Percentiles rank a stretch among this genome's conserved stretches.
Evolutionary conservation across 495 filamentous ascomycete genomes (phyloP).

Genomic region (Penicillium argentinense): DNA sequence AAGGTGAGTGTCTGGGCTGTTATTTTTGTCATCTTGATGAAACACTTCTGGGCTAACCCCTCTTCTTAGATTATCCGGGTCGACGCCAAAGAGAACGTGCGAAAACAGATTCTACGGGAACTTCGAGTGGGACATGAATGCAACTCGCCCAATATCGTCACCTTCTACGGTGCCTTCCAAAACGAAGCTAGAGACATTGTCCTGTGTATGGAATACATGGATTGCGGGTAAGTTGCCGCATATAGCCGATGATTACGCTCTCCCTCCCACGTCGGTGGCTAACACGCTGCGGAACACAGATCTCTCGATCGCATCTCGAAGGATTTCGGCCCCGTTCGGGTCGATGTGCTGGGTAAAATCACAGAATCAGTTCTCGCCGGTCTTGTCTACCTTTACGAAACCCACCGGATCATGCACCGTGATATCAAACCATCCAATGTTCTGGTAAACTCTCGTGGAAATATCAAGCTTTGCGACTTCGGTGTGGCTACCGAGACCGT

Average conservation of each 20-base stretch:
- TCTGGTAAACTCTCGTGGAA: constrained; percentile 86
- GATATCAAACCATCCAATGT: constrained; percentile 99
- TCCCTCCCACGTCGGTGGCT: too few relatives aligned
- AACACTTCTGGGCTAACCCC: constrained; percentile 7
- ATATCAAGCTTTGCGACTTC: constrained; percentile 98
- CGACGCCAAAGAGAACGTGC: constrained; percentile 93
- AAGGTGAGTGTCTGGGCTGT: constrained; percentile 62
- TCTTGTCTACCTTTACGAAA: constrained; percentile 89
- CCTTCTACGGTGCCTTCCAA: constrained; percentile 94
- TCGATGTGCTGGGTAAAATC: constrained; percentile 99
- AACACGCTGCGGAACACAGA: constrained; percentile 45
- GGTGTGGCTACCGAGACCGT: constrained; percentile 94
- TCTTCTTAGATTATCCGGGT: constrained; percentile 84
- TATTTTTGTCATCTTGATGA: not conserved
- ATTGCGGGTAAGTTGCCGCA: constrained; percentile 77
- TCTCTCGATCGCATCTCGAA: constrained; percentile 94
- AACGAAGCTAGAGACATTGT: constrained; percentile 95
- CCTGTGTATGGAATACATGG: constrained; percentile 99
- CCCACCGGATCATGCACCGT: constrained; percentile 95
- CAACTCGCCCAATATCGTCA: constrained; percentile 93
- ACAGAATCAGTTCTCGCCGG: constrained; percentile 95
- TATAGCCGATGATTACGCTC: constrained; percentile 4
- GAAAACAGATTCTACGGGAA: constrained; percentile 93
- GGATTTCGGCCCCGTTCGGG: constrained; percentile 89
- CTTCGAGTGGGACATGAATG: constrained; percentile 98